Percentiles rank a stretch among this genome's conserved stretches.
Evolutionary conservation across 306 rosid species (phyloP).

Genomic region (Sophora flavescens): DNA sequence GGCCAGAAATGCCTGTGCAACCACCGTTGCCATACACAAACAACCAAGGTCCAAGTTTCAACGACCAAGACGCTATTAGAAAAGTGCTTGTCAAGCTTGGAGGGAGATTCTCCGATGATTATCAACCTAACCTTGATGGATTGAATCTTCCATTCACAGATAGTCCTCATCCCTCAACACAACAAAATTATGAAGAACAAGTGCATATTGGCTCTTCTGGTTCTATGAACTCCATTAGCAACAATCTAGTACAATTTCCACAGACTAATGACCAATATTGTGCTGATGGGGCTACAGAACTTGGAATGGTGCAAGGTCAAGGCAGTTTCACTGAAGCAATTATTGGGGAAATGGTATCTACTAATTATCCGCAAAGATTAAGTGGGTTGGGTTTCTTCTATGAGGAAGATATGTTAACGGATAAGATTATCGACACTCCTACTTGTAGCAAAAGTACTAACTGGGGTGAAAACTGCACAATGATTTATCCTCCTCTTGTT

Average conservation of each 20-base stretch:
- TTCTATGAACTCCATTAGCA: conserved; percentile 29
- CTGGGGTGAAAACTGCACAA: conserved; percentile 59
- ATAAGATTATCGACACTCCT: conserved; percentile 31
- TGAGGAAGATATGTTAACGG: conserved; percentile 52
- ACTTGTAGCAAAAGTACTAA: conserved; percentile 41
- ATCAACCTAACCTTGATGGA: conserved; percentile 46
- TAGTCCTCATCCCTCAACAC: conserved; percentile 22
- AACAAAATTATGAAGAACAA: conserved; percentile 40
- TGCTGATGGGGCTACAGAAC: conserved; percentile 8
- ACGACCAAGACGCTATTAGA: conserved; percentile 64
- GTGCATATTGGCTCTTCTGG: conserved; percentile 43
- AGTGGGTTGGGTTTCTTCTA: conserved; percentile 62
- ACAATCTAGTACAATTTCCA: conserved; percentile 41
- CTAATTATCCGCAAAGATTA: conserved; percentile 46
- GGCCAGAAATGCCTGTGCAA: conserved; percentile 70
- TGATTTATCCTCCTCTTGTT: conserved; percentile 52
- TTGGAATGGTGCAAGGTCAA: conserved; percentile 52
- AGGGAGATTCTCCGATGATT: conserved; percentile 63
- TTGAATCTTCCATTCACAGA: conserved; percentile 44
- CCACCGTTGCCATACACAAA: conserved; percentile 44
- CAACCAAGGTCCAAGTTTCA: conserved; percentile 56
- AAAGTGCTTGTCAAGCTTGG: conserved; percentile 71
- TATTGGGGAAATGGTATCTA: conserved; percentile 51
- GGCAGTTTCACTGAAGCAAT: conserved; percentile 39
- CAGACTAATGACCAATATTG: conserved; percentile 20